Evolutionary conservation across 768 basidiomycete genomes (phyloP), one percentile per base, ranked within the genome.

Genomic region (Amanita inopinata): DNA sequence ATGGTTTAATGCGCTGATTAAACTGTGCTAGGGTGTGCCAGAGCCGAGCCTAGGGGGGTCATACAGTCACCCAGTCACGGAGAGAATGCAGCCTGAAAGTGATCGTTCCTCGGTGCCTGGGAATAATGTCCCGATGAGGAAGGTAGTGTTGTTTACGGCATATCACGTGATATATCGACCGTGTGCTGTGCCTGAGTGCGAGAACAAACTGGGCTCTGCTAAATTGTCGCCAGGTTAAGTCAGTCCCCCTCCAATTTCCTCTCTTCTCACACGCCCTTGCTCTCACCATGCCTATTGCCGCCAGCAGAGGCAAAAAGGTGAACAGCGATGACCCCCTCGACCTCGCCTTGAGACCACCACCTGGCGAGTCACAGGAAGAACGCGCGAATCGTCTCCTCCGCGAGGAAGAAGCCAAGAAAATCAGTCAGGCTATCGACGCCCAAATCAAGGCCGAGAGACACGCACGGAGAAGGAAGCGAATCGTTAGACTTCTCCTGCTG

Each of bases 361-460:
- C 70, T 10, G 68, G 78, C 65, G 85, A 88, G 61, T 66, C 80
- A 0, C 67, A 71, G 3, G 71, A 76, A 24, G 65, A 83, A 56
- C 73, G 74, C 33, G 57, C 65, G 5, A 52, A 66, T 38, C 67
- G 84, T 1, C 58, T 82, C 5, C 66, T 65, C 24, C 61, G 67
- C 22, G 85, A 88, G 60, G 80, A 76, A 19, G 77, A 83, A 46
- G 83, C 85, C 0, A 65, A 60, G 51, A 65, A 73, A 50, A 64
- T 84, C 44, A 83, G 78, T 57, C 69, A 62, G 40, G 78, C 71
- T 42, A 88, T 88, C 61, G 85, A 88, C 64, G 81, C 83, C 44
- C 65, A 67, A 37, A 77, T 90, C 65, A 78, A 74, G 54, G 68
- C 70, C 4, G 78, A 82, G 56, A 70, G 71, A 24, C 78, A 76